Conservation (phyloP, 2,329 filamentous ascomycete species). For the Fonsecaea pedrosoi region DNA sequence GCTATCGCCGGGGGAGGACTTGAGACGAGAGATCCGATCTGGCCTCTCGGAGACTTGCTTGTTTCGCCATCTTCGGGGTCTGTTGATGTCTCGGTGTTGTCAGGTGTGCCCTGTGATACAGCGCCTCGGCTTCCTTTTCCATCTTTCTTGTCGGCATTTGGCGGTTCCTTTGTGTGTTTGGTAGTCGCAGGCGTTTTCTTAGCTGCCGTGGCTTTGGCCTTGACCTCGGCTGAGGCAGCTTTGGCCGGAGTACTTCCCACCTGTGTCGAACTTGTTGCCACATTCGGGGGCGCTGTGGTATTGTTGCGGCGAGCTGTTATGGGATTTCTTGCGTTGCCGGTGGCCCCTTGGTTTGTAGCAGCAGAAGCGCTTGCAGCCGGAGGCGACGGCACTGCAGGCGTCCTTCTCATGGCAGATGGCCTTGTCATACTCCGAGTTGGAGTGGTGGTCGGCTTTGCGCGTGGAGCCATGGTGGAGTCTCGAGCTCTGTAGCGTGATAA, state of each 20-base stretch:
- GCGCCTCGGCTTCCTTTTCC: neutral
- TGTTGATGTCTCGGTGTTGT: neutral
- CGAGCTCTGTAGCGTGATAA: neutral
- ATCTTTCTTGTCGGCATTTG: neutral
- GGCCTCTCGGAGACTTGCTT: neutral
- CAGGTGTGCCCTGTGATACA: neutral
- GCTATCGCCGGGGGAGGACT: neutral
- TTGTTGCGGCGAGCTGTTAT: neutral
- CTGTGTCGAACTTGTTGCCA: neutral
- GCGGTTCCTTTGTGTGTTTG: neutral
- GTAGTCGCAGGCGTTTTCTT: neutral
- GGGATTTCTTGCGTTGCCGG: neutral
- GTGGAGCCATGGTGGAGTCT: neutral
- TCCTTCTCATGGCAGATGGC: slow-evolving; percentile 17
- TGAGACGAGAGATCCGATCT: neutral
- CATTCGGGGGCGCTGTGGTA: slow-evolving; percentile 4
- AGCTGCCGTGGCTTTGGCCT: neutral
- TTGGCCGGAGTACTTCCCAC: neutral
- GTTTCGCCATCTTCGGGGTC: neutral
- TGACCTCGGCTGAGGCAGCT: neutral
- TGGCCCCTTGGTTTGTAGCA: neutral
- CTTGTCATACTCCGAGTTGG: slow-evolving; percentile 16
- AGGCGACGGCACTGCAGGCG: neutral
- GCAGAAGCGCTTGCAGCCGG: neutral
- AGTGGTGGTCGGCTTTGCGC: neutral